Conservation (phyloP, 345 rosid genomes). For the Cardamine chenopodiifolia region DNA sequence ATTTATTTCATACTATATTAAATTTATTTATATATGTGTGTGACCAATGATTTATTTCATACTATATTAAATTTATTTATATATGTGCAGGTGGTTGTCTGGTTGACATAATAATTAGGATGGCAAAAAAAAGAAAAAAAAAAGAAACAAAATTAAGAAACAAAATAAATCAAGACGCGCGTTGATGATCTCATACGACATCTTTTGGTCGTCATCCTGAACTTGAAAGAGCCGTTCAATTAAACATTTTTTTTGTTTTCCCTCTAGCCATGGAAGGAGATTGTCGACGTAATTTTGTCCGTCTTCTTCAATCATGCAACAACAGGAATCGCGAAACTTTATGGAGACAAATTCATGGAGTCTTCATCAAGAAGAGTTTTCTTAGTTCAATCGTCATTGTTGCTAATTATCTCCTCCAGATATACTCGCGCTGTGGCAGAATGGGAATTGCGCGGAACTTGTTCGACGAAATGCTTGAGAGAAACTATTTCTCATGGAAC, state of each 20-base stretch:
- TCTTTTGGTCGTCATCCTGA: background rate
- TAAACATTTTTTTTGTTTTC: background rate
- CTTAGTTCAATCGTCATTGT: slow-evolving; percentile 48
- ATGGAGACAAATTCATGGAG: slow-evolving; percentile 60
- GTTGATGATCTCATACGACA: background rate
- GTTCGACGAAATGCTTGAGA: slow-evolving; percentile 72
- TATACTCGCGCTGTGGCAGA: slow-evolving; percentile 49
- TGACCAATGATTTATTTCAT: background rate
- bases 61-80: too few relatives aligned
- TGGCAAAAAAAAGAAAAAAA: background rate
- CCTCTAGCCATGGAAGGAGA: slow-evolving; percentile 28
- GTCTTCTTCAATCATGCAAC: slow-evolving; percentile 51
- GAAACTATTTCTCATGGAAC: slow-evolving; percentile 76
- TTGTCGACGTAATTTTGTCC: slow-evolving; percentile 36
- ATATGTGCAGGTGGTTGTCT: too few relatives aligned
- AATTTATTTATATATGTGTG: too few relatives aligned
- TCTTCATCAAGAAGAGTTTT: slow-evolving; percentile 64
- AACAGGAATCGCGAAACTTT: slow-evolving; percentile 42
- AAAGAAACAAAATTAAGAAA: background rate
- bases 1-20: background rate
- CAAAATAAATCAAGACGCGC: background rate
- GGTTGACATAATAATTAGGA: background rate
- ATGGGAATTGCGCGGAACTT: slow-evolving; percentile 49
- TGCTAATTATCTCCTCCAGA: slow-evolving; percentile 61
- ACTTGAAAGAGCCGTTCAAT: background rate